Evolutionary conservation across 306 rosid genomes (phyloP), one percentile per base, ranked within the genome.

Genomic region (Begonia masoniana): DNA sequence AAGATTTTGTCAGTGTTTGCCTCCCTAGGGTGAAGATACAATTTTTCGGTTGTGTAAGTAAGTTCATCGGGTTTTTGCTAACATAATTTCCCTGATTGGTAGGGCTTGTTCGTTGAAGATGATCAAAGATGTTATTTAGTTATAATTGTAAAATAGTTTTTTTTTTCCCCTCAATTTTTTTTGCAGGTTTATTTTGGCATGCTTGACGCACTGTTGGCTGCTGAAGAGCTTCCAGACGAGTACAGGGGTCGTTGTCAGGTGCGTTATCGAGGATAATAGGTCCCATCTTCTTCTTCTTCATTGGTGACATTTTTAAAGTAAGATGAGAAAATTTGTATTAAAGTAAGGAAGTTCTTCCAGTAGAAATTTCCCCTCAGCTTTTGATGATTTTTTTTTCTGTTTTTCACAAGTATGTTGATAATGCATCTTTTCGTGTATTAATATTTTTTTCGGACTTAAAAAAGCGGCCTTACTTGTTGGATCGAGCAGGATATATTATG

Each of bases 171-270:
- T 5, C 39, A 6, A 31, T 31, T 15, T 41, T 54, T 50, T 10
- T 65, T 62, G 35, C 76, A 92, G 99, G 99, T 83, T 54, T 92
- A 86, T 73, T 92, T 92, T 61, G 99, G 99, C 71, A 92, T 92
- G 99, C 99, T 92, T 72, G 99, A 92, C 56, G 99, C 96, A 23
- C 68, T 92, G 63, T 75, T 92, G 82, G 93, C 96, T 51, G 74
- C 99, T 9, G 99, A 92, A 75, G 88, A 77, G 78, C 96, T 92
- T 61, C 99, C 99, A 21, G 99, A 86, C 67, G 99, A 92, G 67
- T 92, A 81, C 68, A 76, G 79, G 61, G 88, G 79, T 64, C 94
- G 82, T 51, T 41, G 65, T 68, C 99, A 92, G 95, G 99, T 92
- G 71, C 35, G 4, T 31, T 7, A 31, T 31, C 39, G 0, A 31